phyloP scores from a whole-genome alignment of 306 rosid genomes.

The Pachyrhizus erosus region DNA sequence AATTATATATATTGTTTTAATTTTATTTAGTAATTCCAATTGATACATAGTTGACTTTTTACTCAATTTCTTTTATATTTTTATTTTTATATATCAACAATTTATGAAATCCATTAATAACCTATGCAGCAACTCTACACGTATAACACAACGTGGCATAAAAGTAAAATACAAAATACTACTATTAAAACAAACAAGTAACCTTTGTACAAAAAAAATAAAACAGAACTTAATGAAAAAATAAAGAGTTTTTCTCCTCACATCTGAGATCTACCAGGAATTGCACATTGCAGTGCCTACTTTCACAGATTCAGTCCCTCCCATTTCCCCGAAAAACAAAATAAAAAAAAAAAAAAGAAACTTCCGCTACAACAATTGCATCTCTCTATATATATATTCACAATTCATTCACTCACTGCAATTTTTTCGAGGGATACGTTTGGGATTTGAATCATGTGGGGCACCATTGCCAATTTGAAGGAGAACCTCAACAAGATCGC shows the following conservation, averaged over 20 bases:
- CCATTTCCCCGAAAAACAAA: not conserved
- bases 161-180: not conserved
- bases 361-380: not conserved
- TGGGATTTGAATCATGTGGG: conserved; percentile 62
- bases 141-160: conserved; percentile 7
- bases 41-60: no score
- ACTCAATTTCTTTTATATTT: no score
- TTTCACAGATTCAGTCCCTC: conserved; percentile 35
- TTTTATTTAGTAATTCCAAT: no score
- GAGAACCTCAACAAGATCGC: conserved; percentile 86
- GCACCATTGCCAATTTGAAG: conserved; percentile 73
- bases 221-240: not conserved
- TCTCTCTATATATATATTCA: not conserved
- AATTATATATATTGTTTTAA: no score
- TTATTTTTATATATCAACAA: no score
- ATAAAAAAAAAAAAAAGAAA: not conserved
- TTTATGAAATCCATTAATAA: not conserved
- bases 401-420: not conserved
- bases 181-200: no score
- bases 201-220: not conserved
- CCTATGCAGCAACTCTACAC: not conserved
- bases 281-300: conserved; percentile 30
- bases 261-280: conserved; percentile 46
- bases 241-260: not conserved
- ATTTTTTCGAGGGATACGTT: conserved; percentile 29